Evolutionary conservation across 495 filamentous ascomycete genomes (phyloP).

Genomic region (Terfezia claveryi): DNA sequence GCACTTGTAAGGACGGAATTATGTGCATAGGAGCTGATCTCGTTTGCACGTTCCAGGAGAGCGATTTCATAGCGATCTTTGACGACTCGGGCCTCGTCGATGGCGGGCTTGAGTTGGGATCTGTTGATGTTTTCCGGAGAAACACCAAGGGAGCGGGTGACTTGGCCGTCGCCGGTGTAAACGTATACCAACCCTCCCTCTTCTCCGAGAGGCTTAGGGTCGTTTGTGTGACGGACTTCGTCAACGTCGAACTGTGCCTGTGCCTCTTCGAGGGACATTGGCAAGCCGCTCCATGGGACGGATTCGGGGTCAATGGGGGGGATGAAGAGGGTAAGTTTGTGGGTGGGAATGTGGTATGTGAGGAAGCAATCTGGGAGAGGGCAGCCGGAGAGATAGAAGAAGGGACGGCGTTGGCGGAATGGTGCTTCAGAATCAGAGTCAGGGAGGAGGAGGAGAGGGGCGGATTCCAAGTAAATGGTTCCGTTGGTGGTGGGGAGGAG

Average conservation of each 20-base stretch:
- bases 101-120: constrained; percentile 42
- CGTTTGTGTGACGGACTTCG: constrained; percentile 37
- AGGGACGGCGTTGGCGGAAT: constrained; percentile 61
- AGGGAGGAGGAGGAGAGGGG: constrained; percentile 21
- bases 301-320: constrained; percentile 68
- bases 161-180: constrained; percentile 48
- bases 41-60: constrained; percentile 61
- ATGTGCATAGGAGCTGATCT: constrained; percentile 56
- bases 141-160: constrained; percentile 43
- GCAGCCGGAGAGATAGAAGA: constrained; percentile 90
- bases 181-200: constrained; percentile 36
- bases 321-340: constrained; percentile 71
- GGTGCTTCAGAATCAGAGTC: neutral
- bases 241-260: constrained; percentile 63
- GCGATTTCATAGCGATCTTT: constrained; percentile 77
- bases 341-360: constrained; percentile 51
- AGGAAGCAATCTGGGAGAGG: constrained; percentile 59
- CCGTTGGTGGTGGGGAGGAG: constrained; percentile 25
- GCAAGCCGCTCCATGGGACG: constrained; percentile 92
- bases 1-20: constrained; percentile 43
- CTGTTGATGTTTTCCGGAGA: constrained; percentile 4
- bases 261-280: constrained; percentile 53
- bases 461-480: constrained; percentile 69
- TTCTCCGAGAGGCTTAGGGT: constrained; percentile 39
- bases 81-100: constrained; percentile 54